Base-by-base conservation (phyloP, 352 stramenopile species). In the Thraustochytrium striatum region DNA sequence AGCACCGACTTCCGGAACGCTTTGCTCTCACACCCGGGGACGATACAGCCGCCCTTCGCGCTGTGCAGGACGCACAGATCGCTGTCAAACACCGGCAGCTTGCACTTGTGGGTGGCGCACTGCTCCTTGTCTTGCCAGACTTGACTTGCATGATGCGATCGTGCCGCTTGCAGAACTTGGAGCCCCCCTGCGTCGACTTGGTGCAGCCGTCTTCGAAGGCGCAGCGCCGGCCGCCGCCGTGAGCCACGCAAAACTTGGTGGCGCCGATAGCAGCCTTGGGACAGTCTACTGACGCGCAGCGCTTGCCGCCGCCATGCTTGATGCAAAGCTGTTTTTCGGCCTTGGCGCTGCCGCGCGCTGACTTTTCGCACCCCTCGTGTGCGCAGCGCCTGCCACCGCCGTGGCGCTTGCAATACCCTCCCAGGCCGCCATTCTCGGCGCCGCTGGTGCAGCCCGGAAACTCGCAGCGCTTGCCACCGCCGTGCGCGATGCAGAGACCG, bases 321-420 rank as follows among this genome's bases (percentile, higher is more conserved):
- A 55, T 55, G 47, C 47, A 55, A 16, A 25, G 16, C 16, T 55
- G 47, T 25, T 55, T 55, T 25, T 25, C 47, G 47, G 16, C 47
- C 16, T 25, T 25, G 47, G 16, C 16, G 16, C 89, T 89, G 25
- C 88, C 88, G 65, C 92, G 89, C 0, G 89, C 87, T 50, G 90
- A 86, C 82, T 89, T 86, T 75, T 90, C 90, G 84, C 91, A 95
- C 36, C 86, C 85, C 28, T 88, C 86, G 9, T 92, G 61, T 70
- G 90, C 88, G 79, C 91, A 95, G 47, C 89, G 86, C 59, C 93
- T 82, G 47, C 91, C 91, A 81, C 91, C 91, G 57, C 91, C 91
- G 84, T 95, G 91, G 35, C 25, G 16, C 47, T 55, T 55, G 47
- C 47, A 55, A 21, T 25, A 25, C 16, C 25, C 47, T 55, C 16